A percentile compares a stretch with the other conserved stretches of the same genome.
These are phyloP conservation scores for Aegilops sharonensis DNA, from an alignment of 176 grass and related monocot species.

Conservation along the genomic window DNA sequence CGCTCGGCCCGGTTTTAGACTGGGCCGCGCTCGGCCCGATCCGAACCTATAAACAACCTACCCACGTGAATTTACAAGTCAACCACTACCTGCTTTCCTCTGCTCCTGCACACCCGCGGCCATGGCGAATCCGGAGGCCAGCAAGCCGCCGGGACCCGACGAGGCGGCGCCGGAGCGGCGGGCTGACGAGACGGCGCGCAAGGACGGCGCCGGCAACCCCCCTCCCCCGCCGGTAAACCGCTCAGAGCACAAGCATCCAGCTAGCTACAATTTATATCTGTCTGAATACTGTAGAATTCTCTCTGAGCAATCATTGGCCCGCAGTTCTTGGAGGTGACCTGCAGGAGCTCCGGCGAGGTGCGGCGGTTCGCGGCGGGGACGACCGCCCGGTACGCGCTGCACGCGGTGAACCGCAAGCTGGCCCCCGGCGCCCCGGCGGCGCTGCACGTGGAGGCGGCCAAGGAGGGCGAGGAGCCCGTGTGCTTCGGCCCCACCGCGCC, in stretches of 20 bases:
- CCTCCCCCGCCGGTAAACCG: conserved; percentile 27
- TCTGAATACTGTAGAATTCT: neutral
- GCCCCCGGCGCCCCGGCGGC: conserved; percentile 37
- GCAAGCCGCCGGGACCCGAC: neutral
- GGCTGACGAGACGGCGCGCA: neutral
- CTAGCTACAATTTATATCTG: neutral
- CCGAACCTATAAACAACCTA: neutral
- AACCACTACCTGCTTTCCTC: neutral
- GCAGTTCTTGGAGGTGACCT: conserved; percentile 87
- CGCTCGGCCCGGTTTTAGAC: too few species aligned
- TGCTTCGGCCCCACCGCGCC: conserved; percentile 66
- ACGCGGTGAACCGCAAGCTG: conserved; percentile 71
- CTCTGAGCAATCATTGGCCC: neutral
- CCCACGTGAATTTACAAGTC: neutral
- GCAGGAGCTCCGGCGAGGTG: conserved; percentile 69
- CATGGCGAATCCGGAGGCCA: neutral
- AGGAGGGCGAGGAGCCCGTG: conserved; percentile 84
- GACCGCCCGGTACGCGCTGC: conserved; percentile 57
- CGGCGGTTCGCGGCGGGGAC: conserved; percentile 80
- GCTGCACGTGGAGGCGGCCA: conserved; percentile 74
- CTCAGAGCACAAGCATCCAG: neutral
- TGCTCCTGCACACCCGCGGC: neutral
- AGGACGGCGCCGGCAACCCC: neutral
- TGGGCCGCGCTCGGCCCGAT: neutral
- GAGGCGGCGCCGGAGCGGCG: neutral